Evolutionary conservation across 1,139 yeast species (phyloP), one percentile per base, ranked within the genome.

Genomic region (Martiniozyma asiatica): DNA sequence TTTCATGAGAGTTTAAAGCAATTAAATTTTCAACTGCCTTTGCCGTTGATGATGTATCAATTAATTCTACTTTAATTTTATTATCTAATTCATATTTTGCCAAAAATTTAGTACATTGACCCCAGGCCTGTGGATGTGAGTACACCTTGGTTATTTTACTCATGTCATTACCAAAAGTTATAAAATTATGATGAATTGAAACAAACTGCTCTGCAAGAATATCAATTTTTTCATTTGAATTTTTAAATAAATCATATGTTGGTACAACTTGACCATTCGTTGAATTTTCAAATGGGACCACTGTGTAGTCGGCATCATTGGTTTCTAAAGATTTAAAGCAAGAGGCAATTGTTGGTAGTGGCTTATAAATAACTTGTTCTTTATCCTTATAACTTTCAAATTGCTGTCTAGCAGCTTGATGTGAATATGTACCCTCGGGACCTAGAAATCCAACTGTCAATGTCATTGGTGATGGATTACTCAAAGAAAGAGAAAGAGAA

Each of bases 71-170:
- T 21, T 42, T 48, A 5, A 48, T 38, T 11, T 53, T 48, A 26
- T 41, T 35, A 22, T 58, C 51, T 22, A 56, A 54, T 26, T 51
- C 45, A 30, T 61, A 43, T 4, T 51, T 40, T n/a, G 51, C 47
- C 30, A 79, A 49, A 50, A 74, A 77, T 9, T 59, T 51, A 3
- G 68, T 61, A 26, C 82, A 77, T 50, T 89, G 98, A 4, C 96
- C 93, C 98, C 98, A 89, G 0, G 85, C 98, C 51, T 89, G 98
- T 4, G 98, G 97, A 53, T 89, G 98, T 3, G 95, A 79, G 56
- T 81, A 81, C 16, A 89, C 65, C 23, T 65, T 68, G 11, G 56
- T 55, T 32, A 77, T 64, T 12, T 65, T 51, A 2, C 57, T 46
- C 2, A 73, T 43, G 20, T 60, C 60, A 12, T 50, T 50, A 3